phyloP scores from a whole-genome alignment of 2,329 filamentous ascomycete genomes.

The Beauveria rudraprayagi region DNA sequence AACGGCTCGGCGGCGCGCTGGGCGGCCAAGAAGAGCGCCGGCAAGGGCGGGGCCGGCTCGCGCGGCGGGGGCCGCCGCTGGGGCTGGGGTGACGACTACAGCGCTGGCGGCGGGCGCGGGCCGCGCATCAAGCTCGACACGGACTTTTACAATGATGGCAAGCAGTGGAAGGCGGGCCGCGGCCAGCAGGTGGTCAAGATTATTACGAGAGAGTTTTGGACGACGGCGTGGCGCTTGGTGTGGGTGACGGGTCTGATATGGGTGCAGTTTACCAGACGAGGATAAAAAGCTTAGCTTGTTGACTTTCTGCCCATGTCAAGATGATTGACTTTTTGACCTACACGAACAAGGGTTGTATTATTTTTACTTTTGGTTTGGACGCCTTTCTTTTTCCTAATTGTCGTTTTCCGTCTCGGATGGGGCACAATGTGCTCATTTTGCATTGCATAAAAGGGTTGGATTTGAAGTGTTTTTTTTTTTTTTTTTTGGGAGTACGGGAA shows the following conservation, averaged over 20 bases:
- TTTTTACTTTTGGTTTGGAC: not conserved
- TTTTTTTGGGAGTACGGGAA: not conserved
- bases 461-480: not conserved
- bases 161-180: constrained; percentile 26
- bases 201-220: constrained; percentile 52
- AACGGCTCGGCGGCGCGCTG: constrained; percentile 16
- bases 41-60: constrained; percentile 35
- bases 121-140: constrained; percentile 48
- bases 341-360: not conserved
- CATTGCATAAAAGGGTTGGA: not conserved
- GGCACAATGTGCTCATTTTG: not conserved
- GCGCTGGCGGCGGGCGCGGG: constrained; percentile 29
- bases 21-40: constrained; percentile 21
- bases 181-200: constrained; percentile 30
- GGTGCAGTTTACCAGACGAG: constrained; percentile 56
- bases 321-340: not conserved
- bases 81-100: constrained; percentile 36
- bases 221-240: constrained; percentile 52
- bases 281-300: constrained; percentile 30
- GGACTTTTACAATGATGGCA: constrained; percentile 37
- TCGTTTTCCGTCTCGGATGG: not conserved
- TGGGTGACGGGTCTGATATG: constrained; percentile 59
- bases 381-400: not conserved
- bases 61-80: constrained; percentile 23
- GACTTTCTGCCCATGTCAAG: too few species aligned